These are phyloP conservation scores for Ophiosphaerella herpotricha DNA, from an alignment of 2,329 filamentous ascomycete species.

Conservation along the genomic window DNA sequence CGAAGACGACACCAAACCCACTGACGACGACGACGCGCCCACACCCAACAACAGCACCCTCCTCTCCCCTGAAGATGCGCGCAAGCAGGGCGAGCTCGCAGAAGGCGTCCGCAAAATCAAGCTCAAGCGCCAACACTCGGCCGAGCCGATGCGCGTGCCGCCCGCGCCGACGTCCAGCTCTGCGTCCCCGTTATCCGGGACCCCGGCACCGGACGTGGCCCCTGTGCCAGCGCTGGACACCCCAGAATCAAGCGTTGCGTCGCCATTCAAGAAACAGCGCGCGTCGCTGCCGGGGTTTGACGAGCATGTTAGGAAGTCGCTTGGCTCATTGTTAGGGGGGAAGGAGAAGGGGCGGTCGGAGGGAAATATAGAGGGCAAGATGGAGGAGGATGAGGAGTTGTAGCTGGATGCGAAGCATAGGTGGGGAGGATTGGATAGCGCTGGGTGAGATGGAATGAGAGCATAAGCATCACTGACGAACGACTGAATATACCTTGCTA, in stretches of 20 bases:
- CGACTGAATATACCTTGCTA: too few relatives aligned
- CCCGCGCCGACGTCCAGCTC: constrained; percentile 30
- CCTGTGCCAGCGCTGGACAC: too few relatives aligned
- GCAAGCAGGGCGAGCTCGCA: constrained; percentile 73
- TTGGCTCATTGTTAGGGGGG: constrained; percentile 39
- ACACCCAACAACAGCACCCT: constrained; percentile 52
- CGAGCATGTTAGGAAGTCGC: constrained; percentile 47
- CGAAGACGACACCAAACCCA: constrained; percentile 62
- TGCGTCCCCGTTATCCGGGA: constrained; percentile 31
- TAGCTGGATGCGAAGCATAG: constrained; percentile 18
- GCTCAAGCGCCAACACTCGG: constrained; percentile 82
- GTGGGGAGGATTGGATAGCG: too few relatives aligned
- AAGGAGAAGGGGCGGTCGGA: constrained; percentile 42
- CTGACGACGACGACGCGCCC: constrained; percentile 57
- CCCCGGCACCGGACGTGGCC: constrained; percentile 19
- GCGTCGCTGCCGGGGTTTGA: constrained; percentile 62
- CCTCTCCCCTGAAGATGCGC: constrained; percentile 71
- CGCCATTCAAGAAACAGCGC: constrained; percentile 76
- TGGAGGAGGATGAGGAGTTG: constrained; percentile 53
- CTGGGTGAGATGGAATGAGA: too few relatives aligned
- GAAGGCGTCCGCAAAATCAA: constrained; percentile 83
- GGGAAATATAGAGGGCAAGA: constrained; percentile 39
- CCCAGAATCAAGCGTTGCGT: constrained; percentile 62
- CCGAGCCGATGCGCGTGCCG: constrained; percentile 63
- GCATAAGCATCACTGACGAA: too few relatives aligned